Evolutionary conservation across 106 monocot genomes (phyloP), one percentile per base, ranked within the genome.

Genomic region (Platanthera zijinensis): DNA sequence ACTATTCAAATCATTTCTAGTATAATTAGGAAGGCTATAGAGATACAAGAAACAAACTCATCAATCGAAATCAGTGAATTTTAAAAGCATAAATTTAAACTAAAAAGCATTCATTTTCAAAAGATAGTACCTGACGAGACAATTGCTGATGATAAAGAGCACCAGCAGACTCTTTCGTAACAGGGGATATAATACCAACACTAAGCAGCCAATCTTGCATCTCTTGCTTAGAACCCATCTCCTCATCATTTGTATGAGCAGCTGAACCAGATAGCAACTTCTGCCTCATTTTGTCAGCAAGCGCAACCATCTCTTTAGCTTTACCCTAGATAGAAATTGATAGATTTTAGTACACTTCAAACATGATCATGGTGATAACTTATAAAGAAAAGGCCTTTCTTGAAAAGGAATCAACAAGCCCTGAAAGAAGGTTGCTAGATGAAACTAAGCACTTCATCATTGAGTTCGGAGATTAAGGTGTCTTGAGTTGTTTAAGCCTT

Each of bases 191-290:
- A 72, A 99, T 99, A 81, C 97, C 97, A 74, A 99, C 86, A 78
- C 94, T 99, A 66, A 99, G 72, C 73, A 99, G 79, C 91, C 89
- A 99, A 77, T 99, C 97, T 69, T 99, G 94, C 82, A 99, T 91
- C 73, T 99, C 97, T 75, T 97, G 91, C 82, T 99, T 99, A 47
- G 97, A 99, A 50, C 86, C 88, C 82, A 90, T 80, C 66, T 99
- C 97, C 68, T 94, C 97, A 66, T 94, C 97, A 79, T 81, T 86
- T 59, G 82, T 54, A 83, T 74, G 89, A 75, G 87, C 7, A 77
- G 51, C 82, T 14, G 92, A 79, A 54, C 86, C 86, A n/a, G 86
- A 82, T 72, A 99, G 77, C 62, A 99, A 77, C 77, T 85, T 99
- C 17, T 77, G 78, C 70, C 94, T 84, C 94, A 94, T 94, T 83